Percentiles rank a stretch among this genome's conserved stretches.
phyloP scores from a whole-genome alignment of 345 rosid species.

The Angophora floribunda region DNA sequence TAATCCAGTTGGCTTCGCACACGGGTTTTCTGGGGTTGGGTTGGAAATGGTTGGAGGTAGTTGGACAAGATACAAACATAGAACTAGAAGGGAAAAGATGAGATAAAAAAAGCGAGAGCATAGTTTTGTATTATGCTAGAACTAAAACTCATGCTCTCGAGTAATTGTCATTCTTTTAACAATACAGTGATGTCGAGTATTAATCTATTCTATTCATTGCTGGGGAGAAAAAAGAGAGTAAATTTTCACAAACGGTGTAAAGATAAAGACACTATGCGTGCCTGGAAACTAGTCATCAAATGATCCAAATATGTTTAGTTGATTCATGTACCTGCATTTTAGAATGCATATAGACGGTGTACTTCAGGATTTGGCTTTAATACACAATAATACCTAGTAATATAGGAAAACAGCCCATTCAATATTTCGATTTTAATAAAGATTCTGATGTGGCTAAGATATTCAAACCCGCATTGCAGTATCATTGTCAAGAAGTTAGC shows the following conservation, averaged over 20 bases:
- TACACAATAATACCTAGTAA: background rate
- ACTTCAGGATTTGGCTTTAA: background rate
- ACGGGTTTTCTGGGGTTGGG: background rate
- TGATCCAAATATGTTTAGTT: background rate
- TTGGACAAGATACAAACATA: background rate
- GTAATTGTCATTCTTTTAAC: background rate
- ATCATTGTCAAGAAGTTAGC: background rate
- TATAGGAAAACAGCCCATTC: background rate
- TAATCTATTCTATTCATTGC: background rate
- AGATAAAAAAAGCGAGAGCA: accelerated
- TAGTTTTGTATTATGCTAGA: background rate
- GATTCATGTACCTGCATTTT: background rate
- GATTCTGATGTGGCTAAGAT: background rate
- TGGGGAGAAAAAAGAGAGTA: background rate
- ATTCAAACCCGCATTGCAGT: background rate
- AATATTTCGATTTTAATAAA: background rate
- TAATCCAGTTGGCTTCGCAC: background rate
- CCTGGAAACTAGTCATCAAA: background rate
- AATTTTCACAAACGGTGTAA: background rate
- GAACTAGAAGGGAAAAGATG: background rate
- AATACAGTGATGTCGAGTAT: background rate
- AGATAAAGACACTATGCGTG: background rate
- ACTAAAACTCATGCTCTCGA: background rate
- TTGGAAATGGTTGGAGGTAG: background rate
- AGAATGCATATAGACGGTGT: background rate